Base-by-base conservation (phyloP, 169 alveolate genomes). In the Fabrea salina region DNA sequence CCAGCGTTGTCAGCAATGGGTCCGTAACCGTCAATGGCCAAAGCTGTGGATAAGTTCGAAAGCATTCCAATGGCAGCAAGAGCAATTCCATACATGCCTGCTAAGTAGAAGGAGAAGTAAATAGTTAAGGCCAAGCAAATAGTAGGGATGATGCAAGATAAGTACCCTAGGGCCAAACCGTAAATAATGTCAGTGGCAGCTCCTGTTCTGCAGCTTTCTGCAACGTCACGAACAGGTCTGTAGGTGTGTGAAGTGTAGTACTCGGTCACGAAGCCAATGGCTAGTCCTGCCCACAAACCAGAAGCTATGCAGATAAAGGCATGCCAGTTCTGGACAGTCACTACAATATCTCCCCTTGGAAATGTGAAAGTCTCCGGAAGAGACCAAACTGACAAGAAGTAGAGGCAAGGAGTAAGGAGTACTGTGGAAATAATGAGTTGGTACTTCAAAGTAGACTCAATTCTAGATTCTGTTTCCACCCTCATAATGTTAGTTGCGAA, bases 1-100 rank as follows among this genome's bases (percentile, higher is more conserved):
- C 97, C 98, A 22, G 98, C 98, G 82, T 96, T 96, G 86, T 93
- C 98, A 40, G 96, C 80, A 82, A 96, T 92, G 35, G 98, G 98
- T 35, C 97, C 97, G 79, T 92, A 96, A 37, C 95, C 97, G 77
- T 94, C 98, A 50, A 94, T 93, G 39, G 96, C 91, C 41, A 96
- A 88, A 53, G 95, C 95, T 76, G 92, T 83, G 72, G 94, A 71
- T 47, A 94, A 83, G 54, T 96, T 92, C 59, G 97, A 90, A 57
- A 96, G 88, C 98, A 94, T 93, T 54, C 98, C 98, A 51, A 96
- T 71, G 33, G 97, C 97, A 19, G 96, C 96, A 59, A 93, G 78
- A 22, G 97, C 96, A 37, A 93, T 90, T 32, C 97, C 98, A 64
- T 89, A 93, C 85, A 90, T 66, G 32, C 95, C 96, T 75, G 93